Base-by-base conservation (phyloP, 2,329 filamentous ascomycete genomes). In the Penicillium sp. region DNA sequence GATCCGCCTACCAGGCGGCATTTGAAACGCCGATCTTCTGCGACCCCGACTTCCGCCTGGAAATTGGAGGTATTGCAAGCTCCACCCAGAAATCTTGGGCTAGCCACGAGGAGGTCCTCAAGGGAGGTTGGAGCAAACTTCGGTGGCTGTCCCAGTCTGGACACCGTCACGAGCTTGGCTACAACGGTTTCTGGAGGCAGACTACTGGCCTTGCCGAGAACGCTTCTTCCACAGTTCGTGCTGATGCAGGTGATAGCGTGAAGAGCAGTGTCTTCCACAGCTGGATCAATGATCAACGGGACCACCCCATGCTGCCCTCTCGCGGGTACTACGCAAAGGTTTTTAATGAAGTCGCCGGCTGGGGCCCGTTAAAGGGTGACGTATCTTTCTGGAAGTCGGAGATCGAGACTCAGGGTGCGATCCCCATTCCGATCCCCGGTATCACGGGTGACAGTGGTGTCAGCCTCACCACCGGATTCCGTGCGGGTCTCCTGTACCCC, bases 311-410 rank as follows among this genome's bases (percentile, higher is more conserved):
- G 64, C 78, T 98, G 6, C 90, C 93, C 0, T 85, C 85, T 47
- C 77, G 78, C 46, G 93, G 93, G 24, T 93, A 91, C 67, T 79
- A 94, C 57, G 61, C 91, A 23, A 89, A 89, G 65, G 82, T 86
- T 0, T 75, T 82, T 20, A 80, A 86, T 23, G 91, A 97, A 63
- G 67, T 97, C n/a, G 91, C 93, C 2, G 91, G 93, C 9, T 82
- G 86, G 68, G 89, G 91, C 0, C 83, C 86, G 0, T 73, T 98
- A 14, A 81, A 80, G 52, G 93, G 93, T 31, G 93, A 97, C 60
- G 89, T 95, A 1, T 84, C 86, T n/a, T 97, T 96, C 68, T 88
- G 82, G 67, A 98, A 95, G 71, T 82, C 84, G n/a, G 90, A 97
- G 67, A 61, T 91, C 13, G 91, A 97, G 68, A 75, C 88, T 1